Evolutionary conservation across 2,329 filamentous ascomycete genomes (phyloP).

Genomic region (Alternaria arbusti): DNA sequence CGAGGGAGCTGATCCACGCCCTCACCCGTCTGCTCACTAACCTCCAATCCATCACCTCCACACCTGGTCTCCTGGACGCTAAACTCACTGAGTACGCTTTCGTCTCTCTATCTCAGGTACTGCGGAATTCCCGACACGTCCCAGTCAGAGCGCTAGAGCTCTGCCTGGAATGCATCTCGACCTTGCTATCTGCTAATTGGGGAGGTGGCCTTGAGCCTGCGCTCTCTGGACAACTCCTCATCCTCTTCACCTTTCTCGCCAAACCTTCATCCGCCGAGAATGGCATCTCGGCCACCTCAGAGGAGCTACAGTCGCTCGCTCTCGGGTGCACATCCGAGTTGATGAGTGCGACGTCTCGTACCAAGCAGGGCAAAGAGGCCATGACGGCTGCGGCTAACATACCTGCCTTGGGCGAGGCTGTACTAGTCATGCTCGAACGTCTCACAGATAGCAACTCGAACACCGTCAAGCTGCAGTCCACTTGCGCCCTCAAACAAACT

Average conservation of each 20-base stretch:
- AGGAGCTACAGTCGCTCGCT: conserved; percentile 76
- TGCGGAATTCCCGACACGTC: conserved; percentile 75
- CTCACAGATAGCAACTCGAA: conserved; percentile 69
- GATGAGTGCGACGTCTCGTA: conserved; percentile 63
- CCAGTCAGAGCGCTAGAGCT: conserved; percentile 76
- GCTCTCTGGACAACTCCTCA: conserved; percentile 82
- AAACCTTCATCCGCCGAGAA: conserved; percentile 68
- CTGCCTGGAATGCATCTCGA: conserved; percentile 74
- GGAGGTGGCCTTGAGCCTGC: conserved; percentile 71
- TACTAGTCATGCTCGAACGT: conserved; percentile 80
- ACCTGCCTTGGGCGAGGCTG: conserved; percentile 79
- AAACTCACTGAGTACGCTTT: conserved; percentile 94
- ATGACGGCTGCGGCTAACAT: conserved; percentile 65
- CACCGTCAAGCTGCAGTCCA: conserved; percentile 73
- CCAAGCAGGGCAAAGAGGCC: conserved; percentile 58
- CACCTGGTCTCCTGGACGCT: conserved; percentile 65
- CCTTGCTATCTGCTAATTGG: conserved; percentile 83
- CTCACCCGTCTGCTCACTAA: conserved; percentile 55
- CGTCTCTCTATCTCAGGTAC: conserved; percentile 87
- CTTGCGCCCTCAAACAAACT: conserved; percentile 68
- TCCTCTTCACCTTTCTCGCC: conserved; percentile 81
- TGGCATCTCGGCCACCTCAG: conserved; percentile 60
- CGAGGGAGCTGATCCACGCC: conserved; percentile 56
- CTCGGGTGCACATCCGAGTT: conserved; percentile 74
- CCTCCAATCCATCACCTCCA: conserved; percentile 44